A percentile compares a stretch with the other conserved stretches of the same genome.
phyloP scores from a whole-genome alignment of 2,329 filamentous ascomycete genomes.

The Helminthosporium solani region DNA sequence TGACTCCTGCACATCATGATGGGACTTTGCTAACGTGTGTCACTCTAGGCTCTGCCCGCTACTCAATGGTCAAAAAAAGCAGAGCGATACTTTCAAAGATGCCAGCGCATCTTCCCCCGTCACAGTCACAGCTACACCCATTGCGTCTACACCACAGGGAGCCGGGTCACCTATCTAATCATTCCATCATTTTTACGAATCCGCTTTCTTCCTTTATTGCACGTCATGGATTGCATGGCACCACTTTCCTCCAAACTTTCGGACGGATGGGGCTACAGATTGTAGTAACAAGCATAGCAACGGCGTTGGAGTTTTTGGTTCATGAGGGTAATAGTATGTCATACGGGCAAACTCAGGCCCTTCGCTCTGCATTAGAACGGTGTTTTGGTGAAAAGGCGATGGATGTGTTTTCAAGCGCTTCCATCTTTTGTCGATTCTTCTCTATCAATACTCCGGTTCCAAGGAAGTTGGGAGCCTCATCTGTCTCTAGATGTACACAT shows the following conservation, averaged over 20 bases:
- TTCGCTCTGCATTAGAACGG: background rate
- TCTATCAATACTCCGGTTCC: too few relatives aligned
- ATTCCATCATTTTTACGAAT: background rate
- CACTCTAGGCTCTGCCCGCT: conserved; percentile 37
- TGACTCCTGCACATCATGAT: background rate
- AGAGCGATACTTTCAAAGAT: conserved; percentile 42
- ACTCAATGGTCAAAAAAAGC: conserved; percentile 41
- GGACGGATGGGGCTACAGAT: background rate
- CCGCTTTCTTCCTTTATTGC: background rate
- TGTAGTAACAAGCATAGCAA: conserved; percentile 21
- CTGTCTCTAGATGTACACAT: too few relatives aligned
- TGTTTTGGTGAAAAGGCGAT: background rate
- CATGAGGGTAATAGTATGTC: background rate
- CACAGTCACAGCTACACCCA: conserved; percentile 13
- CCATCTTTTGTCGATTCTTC: too few relatives aligned
- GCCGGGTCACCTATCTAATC: conserved; percentile 13
- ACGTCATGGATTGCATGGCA: background rate
- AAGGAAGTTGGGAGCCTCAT: too few relatives aligned
- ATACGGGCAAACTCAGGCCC: background rate
- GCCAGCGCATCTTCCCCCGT: conserved; percentile 32
- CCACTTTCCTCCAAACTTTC: background rate
- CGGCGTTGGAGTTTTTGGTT: conserved; percentile 12
- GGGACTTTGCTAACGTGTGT: conserved; percentile 17
- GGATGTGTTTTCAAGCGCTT: too few relatives aligned
- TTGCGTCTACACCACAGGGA: conserved; percentile 12